These are phyloP conservation scores for Hygrocybe punicea DNA, from an alignment of 768 basidiomycete species.

Conservation along the genomic window DNA sequence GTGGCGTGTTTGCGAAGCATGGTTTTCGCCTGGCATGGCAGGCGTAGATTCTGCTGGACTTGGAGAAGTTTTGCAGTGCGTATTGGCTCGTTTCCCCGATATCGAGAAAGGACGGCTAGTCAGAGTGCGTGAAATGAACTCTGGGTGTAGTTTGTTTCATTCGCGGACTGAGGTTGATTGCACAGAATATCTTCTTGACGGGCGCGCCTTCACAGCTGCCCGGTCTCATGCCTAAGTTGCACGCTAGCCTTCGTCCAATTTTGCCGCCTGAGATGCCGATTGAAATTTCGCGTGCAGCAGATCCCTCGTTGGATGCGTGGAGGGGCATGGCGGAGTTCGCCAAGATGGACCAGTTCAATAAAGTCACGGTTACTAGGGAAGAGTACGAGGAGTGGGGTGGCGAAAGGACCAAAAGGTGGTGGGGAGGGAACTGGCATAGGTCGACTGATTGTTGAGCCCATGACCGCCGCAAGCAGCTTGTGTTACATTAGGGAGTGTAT, in stretches of 20 bases:
- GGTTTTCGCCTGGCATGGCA: constrained; percentile 89
- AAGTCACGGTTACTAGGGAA: constrained; percentile 60
- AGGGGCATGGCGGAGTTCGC: constrained; percentile 84
- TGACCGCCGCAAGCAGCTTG: not conserved
- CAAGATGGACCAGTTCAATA: constrained; percentile 49
- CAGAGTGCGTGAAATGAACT: constrained; percentile 47
- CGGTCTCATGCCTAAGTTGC: constrained; percentile 63
- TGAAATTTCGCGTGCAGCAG: constrained; percentile 55
- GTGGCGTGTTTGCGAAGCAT: constrained; percentile 87
- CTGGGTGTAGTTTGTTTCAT: not conserved
- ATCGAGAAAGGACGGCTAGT: constrained; percentile 69
- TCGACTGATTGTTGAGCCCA: not conserved
- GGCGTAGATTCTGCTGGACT: constrained; percentile 93
- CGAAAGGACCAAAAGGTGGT: constrained; percentile 85
- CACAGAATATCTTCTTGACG: constrained; percentile 84
- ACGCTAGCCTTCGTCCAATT: constrained; percentile 75
- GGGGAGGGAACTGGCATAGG: constrained; percentile 86
- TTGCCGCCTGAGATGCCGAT: constrained; percentile 81
- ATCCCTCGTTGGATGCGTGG: constrained; percentile 82
- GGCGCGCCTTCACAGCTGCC: constrained; percentile 77
- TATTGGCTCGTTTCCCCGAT: constrained; percentile 68
- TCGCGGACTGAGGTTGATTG: not conserved
- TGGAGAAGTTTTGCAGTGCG: constrained; percentile 84
- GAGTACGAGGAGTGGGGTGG: constrained; percentile 92
- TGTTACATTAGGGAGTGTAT: constrained; percentile 13